phyloP scores from a whole-genome alignment of 108 stramenopile genomes.

The Epithemia pelagica region DNA sequence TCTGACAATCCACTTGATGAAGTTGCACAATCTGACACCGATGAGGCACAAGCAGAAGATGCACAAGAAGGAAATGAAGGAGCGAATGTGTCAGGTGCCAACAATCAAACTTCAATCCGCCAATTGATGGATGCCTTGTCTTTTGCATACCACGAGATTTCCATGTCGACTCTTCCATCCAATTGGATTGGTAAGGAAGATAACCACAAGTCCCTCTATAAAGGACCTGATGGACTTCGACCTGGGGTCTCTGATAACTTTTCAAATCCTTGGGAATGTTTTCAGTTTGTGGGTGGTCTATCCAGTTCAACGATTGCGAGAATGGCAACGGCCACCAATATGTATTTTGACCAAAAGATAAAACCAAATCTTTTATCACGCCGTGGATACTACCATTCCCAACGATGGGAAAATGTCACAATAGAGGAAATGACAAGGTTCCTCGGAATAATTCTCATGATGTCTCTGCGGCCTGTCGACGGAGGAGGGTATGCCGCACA shows the following conservation, averaged over 20 bases:
- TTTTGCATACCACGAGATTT: too few relatives aligned
- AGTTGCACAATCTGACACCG: too few relatives aligned
- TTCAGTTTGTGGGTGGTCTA: background rate
- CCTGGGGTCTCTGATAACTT: background rate
- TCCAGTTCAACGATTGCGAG: background rate
- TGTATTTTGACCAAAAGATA: background rate
- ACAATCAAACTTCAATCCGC: too few relatives aligned
- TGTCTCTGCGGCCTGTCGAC: background rate
- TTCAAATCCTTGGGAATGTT: background rate
- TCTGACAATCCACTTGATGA: too few relatives aligned
- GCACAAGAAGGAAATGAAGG: too few relatives aligned
- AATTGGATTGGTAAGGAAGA: too few relatives aligned
- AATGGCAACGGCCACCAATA: background rate
- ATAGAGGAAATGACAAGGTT: slow-evolving; percentile 5
- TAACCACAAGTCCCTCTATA: too few relatives aligned
- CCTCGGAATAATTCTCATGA: slow-evolving; percentile 3
- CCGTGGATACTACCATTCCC: background rate
- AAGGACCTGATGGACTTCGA: background rate
- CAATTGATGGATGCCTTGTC: too few relatives aligned
- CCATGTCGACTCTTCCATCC: too few relatives aligned
- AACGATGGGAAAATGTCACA: background rate
- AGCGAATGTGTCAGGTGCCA: too few relatives aligned
- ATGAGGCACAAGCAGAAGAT: too few relatives aligned
- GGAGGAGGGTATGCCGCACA: background rate
- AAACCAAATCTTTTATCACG: background rate